Percentiles rank a stretch among this genome's conserved stretches.
These are phyloP conservation scores for Dimocarpus longan DNA, from an alignment of 345 rosid genomes.

Conservation along the genomic window DNA sequence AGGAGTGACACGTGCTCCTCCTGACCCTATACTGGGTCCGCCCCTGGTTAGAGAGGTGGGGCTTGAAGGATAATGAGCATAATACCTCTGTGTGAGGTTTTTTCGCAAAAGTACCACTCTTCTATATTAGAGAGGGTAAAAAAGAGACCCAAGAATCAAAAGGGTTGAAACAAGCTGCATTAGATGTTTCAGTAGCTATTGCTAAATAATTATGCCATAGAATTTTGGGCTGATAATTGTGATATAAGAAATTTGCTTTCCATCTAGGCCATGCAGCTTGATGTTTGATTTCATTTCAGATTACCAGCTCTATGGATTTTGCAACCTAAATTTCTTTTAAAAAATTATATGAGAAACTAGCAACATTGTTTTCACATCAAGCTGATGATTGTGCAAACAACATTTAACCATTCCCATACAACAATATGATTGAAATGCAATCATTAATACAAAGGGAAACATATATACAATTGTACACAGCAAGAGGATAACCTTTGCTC, in stretches of 20 bases:
- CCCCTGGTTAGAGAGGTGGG: too few relatives aligned
- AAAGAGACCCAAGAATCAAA: background rate
- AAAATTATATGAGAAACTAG: background rate
- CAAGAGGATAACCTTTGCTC: background rate
- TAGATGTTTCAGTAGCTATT: background rate
- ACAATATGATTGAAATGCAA: background rate
- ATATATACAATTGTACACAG: background rate
- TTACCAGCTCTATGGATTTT: background rate
- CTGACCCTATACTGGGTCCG: too few relatives aligned
- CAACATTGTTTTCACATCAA: background rate
- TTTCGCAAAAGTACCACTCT: background rate
- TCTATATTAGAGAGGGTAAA: background rate
- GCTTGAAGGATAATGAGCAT: too few relatives aligned
- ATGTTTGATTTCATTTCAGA: background rate
- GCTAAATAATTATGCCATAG: slow-evolving; percentile 1
- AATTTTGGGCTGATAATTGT: background rate
- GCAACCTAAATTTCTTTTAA: background rate
- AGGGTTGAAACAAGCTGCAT: background rate
- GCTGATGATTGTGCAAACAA: background rate
- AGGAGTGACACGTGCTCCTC: too few relatives aligned
- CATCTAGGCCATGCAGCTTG: background rate
- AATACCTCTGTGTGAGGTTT: background rate
- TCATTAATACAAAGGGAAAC: background rate
- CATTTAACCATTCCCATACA: background rate
- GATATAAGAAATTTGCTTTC: background rate